These are phyloP conservation scores for Tylopilus felleus DNA, from an alignment of 768 basidiomycete species.

Conservation along the genomic window DNA sequence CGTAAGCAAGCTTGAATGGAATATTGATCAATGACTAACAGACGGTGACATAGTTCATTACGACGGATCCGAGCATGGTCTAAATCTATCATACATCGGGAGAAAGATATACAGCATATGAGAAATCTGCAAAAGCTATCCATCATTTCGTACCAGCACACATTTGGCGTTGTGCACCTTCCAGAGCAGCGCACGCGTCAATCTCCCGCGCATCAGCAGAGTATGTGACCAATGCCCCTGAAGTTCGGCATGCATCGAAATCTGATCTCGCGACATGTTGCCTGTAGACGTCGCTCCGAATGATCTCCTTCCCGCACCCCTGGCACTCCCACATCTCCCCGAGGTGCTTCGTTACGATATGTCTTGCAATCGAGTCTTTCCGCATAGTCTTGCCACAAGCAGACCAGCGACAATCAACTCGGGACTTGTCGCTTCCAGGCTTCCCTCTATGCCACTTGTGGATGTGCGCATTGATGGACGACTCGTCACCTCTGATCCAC, in stretches of 20 bases:
- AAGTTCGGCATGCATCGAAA: slow-evolving; percentile 1
- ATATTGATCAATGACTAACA: too few species aligned
- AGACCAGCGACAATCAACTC: slow-evolving; percentile 9
- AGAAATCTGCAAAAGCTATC: background rate
- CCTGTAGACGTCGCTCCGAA: slow-evolving; percentile 9
- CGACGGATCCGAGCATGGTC: too few species aligned
- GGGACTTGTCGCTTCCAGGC: slow-evolving; percentile 8
- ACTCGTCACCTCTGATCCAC: background rate
- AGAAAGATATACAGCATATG: background rate
- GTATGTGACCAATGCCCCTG: slow-evolving; percentile 11
- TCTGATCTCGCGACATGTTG: slow-evolving; percentile 2
- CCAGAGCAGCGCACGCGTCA: slow-evolving; percentile 6
- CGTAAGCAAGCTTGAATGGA: too few species aligned
- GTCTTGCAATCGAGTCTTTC: slow-evolving; percentile 24
- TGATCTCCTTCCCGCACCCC: slow-evolving; percentile 8
- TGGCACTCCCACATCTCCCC: slow-evolving; percentile 2
- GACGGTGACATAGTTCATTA: too few species aligned
- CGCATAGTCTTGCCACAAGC: slow-evolving; percentile 17
- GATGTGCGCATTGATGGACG: slow-evolving; percentile 8
- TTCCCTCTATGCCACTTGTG: slow-evolving; percentile 18
- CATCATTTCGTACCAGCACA: background rate
- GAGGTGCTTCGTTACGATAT: slow-evolving; percentile 18
- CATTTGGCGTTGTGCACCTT: background rate
- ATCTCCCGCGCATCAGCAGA: background rate
- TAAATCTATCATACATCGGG: background rate